These are phyloP conservation scores for Ceratorhiza oryzae-sativae DNA, from an alignment of 1,284 basidiomycete species.

Conservation along the genomic window DNA sequence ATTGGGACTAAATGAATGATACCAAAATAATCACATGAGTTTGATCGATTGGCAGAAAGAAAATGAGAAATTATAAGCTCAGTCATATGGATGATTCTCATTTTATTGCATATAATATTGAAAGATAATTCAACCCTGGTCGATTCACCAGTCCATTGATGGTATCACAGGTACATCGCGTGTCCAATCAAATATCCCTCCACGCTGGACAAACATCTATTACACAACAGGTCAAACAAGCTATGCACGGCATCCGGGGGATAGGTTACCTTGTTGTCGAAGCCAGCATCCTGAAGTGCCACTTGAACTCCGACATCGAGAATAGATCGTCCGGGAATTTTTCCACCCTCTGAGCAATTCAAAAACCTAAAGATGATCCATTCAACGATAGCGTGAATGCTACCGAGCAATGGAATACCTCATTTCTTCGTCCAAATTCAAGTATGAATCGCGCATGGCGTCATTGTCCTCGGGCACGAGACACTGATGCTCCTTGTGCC, in stretches of 20 bases:
- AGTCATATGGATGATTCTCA: too few relatives aligned
- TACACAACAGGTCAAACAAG: neutral
- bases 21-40: too few relatives aligned
- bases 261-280: slow-evolving; percentile 47
- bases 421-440: slow-evolving; percentile 53
- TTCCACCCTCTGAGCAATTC: slow-evolving; percentile 48
- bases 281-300: slow-evolving; percentile 52
- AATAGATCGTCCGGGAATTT: slow-evolving; percentile 51
- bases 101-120: too few relatives aligned
- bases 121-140: too few relatives aligned
- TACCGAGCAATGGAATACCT: slow-evolving; percentile 42
- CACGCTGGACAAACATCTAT: slow-evolving; percentile 49
- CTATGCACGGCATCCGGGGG: neutral
- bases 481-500: slow-evolving; percentile 47
- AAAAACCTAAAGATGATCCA: slow-evolving; percentile 48
- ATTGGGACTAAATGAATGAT: too few relatives aligned
- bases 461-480: slow-evolving; percentile 54
- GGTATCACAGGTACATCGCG: slow-evolving; percentile 33
- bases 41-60: too few relatives aligned
- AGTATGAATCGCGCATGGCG: slow-evolving; percentile 53
- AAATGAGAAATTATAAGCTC: too few relatives aligned
- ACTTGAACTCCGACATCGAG: slow-evolving; percentile 52
- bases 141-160: slow-evolving; percentile 16
- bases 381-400: neutral
- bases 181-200: slow-evolving; percentile 52